Conservation (phyloP, 225 moss, liverwort and hornwort species). For the Polytrichum commune region DNA sequence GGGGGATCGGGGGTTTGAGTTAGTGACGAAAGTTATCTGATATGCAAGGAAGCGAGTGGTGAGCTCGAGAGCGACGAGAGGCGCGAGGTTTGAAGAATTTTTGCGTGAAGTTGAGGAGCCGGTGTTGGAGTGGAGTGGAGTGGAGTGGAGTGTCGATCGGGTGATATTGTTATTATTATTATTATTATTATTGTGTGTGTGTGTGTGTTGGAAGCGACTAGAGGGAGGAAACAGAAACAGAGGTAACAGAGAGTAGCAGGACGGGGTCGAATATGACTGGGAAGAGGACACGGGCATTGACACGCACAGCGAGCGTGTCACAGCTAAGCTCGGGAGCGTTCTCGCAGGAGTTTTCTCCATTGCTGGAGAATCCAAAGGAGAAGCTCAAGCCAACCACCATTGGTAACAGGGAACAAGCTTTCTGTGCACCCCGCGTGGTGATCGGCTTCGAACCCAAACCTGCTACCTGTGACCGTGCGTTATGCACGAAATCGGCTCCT, state of each 20-base stretch:
- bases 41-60: no score
- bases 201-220: background rate
- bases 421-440: conserved; percentile 58
- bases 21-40: no score
- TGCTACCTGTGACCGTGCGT: conserved; percentile 11
- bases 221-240: background rate
- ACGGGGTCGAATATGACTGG: conserved; percentile 56
- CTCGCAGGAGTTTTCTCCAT: conserved; percentile 65
- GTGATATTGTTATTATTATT: background rate
- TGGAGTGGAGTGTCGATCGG: background rate
- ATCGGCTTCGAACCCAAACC: conserved; percentile 94
- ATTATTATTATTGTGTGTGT: background rate
- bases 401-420: background rate
- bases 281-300: conserved; percentile 77
- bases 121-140: background rate
- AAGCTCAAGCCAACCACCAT: conserved; percentile 49
- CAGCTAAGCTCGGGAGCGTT: conserved; percentile 65
- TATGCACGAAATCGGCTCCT: conserved; percentile 26
- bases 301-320: conserved; percentile 77
- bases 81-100: no score
- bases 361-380: conserved; percentile 80
- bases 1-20: no score
- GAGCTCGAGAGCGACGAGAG: no score
- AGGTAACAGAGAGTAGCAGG: background rate
- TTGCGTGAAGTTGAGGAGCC: background rate